phyloP scores from a whole-genome alignment of 2,329 filamentous ascomycete species.

The Trichocomaceae sp. region DNA sequence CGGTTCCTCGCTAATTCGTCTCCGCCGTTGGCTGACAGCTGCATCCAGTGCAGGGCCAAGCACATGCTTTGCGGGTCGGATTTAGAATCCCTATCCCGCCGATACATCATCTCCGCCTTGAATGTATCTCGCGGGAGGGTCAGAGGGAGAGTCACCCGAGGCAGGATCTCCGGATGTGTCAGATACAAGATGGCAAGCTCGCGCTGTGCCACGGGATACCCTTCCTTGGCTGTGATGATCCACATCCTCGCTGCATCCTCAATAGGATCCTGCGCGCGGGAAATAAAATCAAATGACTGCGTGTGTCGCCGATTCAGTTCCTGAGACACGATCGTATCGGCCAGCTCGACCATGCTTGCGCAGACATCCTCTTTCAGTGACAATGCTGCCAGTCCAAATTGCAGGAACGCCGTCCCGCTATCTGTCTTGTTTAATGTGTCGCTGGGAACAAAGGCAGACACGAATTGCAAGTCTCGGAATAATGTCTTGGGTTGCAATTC shows the following conservation, averaged over 20 bases:
- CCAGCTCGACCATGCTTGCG: constrained; percentile 72
- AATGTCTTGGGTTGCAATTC: constrained; percentile 69
- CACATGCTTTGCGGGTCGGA: constrained; percentile 88
- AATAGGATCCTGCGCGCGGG: constrained; percentile 31
- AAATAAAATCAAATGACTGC: constrained; percentile 25
- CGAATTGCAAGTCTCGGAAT: constrained; percentile 72
- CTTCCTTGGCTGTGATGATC: constrained; percentile 89
- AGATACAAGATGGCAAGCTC: constrained; percentile 92
- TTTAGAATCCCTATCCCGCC: constrained; percentile 55
- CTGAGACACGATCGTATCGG: constrained; percentile 61
- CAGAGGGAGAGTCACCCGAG: constrained; percentile 72
- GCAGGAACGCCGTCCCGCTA: constrained; percentile 75
- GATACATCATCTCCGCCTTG: constrained; percentile 74
- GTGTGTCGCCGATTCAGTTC: constrained; percentile 36
- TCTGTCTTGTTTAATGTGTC: constrained; percentile 53
- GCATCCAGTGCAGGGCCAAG: constrained; percentile 96
- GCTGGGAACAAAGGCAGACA: constrained; percentile 55
- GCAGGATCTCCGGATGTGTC: constrained; percentile 78
- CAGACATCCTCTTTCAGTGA: constrained; percentile 82
- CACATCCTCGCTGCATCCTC: constrained; percentile 82
- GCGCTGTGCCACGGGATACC: constrained; percentile 78
- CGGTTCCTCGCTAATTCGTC: constrained; percentile 79
- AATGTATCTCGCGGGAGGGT: constrained; percentile 83
- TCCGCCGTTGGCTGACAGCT: constrained; percentile 75
- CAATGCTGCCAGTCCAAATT: constrained; percentile 81